Percentiles rank a stretch among this genome's conserved stretches.
phyloP scores from a whole-genome alignment of 192 early-diverging fungal genomes.

The Gigaspora rosea region DNA sequence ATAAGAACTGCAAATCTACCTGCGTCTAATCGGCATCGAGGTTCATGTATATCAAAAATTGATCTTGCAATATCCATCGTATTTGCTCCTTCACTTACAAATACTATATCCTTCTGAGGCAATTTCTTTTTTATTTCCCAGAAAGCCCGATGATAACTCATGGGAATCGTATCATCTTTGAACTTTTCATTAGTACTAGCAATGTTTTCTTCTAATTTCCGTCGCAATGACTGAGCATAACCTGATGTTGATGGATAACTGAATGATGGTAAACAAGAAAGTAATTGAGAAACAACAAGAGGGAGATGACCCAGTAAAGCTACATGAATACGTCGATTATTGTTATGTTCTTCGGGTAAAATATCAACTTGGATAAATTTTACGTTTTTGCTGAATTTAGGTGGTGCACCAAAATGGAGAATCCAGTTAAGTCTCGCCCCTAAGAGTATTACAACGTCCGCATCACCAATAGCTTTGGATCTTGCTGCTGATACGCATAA shows the following conservation, averaged over 20 bases:
- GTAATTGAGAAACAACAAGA: slow-evolving; percentile 56
- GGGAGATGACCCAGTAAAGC: slow-evolving; percentile 64
- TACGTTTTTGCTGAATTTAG: slow-evolving; percentile 53
- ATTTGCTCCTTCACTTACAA: slow-evolving; percentile 76
- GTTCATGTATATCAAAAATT: slow-evolving; percentile 63
- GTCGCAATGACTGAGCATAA: slow-evolving; percentile 38
- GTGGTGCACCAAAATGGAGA: slow-evolving; percentile 65
- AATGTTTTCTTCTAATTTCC: slow-evolving; percentile 48
- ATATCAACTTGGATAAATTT: slow-evolving; percentile 76
- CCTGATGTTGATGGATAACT: not conserved
- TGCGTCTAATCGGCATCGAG: slow-evolving; percentile 69
- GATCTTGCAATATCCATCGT: slow-evolving; percentile 80
- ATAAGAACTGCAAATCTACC: slow-evolving; percentile 30
- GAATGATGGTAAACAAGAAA: not conserved
- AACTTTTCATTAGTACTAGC: slow-evolving; percentile 46
- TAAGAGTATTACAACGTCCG: slow-evolving; percentile 69
- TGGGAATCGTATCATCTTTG: slow-evolving; percentile 46
- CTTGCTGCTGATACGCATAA: slow-evolving; percentile 65
- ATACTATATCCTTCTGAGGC: slow-evolving; percentile 51
- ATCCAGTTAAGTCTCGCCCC: slow-evolving; percentile 78
- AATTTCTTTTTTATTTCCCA: slow-evolving; percentile 63
- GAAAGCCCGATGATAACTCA: slow-evolving; percentile 72
- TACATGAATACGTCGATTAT: slow-evolving; percentile 52
- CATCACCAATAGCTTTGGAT: slow-evolving; percentile 60
- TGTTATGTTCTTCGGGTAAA: slow-evolving; percentile 62